Base-by-base conservation (phyloP, 495 filamentous ascomycete species). In the Polyplosphaeria fusca region DNA sequence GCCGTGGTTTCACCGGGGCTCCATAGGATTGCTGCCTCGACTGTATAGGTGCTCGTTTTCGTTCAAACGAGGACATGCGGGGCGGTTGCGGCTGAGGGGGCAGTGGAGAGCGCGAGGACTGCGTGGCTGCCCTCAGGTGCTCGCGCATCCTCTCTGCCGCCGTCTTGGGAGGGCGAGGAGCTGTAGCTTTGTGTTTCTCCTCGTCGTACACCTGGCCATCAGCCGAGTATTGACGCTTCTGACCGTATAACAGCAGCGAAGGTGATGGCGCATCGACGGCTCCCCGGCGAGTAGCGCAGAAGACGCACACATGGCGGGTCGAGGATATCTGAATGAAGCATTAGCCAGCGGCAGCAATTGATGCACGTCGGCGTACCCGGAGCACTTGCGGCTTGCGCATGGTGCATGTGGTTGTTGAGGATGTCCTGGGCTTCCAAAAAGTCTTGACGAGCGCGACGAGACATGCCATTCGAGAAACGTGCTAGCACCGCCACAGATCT, bases 281-380 rank as follows among this genome's bases (percentile, higher is more conserved):
- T 22, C 38, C 40, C 30, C 61, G 50, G 11, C 61, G 57, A 30
- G 49, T 54, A 19, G 69, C 56, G 60, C 68, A 71, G 47, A 70
- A 66, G 52, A 70, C 28, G 68, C 69, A 71, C 46, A 71, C 32
- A 40, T 63, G 30, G 55, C 63, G 66, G 45, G 62, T 60, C 37
- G 68, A 60, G 24, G 67, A 58, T 13, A 45, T 53, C 68, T 70
- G 22, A 25, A 40, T 23, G 12, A 16, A 49, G 24, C 18, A 19
- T 47, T 12, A 47, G 52, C 27, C n/a, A 9, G 28, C 2, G 30
- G 5, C 32, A 26, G 22, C 28, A 55, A 52, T 43, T 42, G 19
- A 9, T n/a, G n/a, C 7, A 11, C 24, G 7, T 44, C n/a, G 23
- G 13, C 44, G 45, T 57, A 62, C 59, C 59, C 52, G 41, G 1